Conservation (phyloP, 768 basidiomycete genomes). For the Leccinum variicolor region DNA sequence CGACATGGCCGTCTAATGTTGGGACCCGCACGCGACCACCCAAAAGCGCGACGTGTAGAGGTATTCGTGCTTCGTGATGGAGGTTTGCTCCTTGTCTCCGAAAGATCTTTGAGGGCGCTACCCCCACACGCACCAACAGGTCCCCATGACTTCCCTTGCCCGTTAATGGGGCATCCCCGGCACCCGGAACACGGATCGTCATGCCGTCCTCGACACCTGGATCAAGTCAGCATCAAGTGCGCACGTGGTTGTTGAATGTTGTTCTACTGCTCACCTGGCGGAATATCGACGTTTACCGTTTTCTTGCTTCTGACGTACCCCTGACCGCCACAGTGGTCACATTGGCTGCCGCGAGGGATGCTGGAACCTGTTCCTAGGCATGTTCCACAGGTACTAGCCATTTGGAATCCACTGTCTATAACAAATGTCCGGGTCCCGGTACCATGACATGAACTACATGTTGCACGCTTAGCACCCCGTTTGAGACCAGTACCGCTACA, state of each 20-base stretch:
- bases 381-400: conserved; percentile 84
- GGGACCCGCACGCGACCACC: conserved; percentile 91
- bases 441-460: conserved; percentile 80
- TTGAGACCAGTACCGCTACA: conserved; percentile 89
- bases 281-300: conserved; percentile 76
- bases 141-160: conserved; percentile 81
- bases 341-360: conserved; percentile 75
- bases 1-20: conserved; percentile 93
- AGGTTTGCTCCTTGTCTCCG: conserved; percentile 88
- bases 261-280: conserved; percentile 59
- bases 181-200: conserved; percentile 75
- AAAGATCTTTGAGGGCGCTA: conserved; percentile 81
- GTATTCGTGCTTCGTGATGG: conserved; percentile 86
- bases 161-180: conserved; percentile 80
- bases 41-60: conserved; percentile 87
- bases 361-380: conserved; percentile 82
- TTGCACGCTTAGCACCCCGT: conserved; percentile 74
- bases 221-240: conserved; percentile 7
- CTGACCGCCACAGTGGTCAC: conserved; percentile 77
- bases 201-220: conserved; percentile 94
- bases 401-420: conserved; percentile 92
- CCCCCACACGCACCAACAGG: conserved; percentile 81
- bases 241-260: neutral
- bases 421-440: conserved; percentile 86
- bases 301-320: conserved; percentile 85